phyloP scores from a whole-genome alignment of 2,329 filamentous ascomycete species.

The Paramyrothecium sp. region DNA sequence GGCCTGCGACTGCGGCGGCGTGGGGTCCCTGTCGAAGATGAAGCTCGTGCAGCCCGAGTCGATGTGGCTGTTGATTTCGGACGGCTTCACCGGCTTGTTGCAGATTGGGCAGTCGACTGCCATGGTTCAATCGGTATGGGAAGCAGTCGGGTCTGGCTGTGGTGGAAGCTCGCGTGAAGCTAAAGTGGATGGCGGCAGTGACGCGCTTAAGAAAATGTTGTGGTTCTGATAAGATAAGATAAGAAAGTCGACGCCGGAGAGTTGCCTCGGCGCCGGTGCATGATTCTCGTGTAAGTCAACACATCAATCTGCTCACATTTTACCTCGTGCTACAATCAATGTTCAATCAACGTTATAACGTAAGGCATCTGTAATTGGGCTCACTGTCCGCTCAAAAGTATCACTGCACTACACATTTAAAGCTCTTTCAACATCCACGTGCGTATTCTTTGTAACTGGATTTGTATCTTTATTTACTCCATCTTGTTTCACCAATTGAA shows the following conservation, averaged over 20 bases:
- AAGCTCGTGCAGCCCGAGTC: slow-evolving; percentile 77
- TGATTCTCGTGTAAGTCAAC: neutral
- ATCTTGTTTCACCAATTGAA: too few species aligned
- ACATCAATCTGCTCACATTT: too few species aligned
- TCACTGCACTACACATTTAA: too few species aligned
- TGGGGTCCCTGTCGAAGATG: slow-evolving; percentile 52
- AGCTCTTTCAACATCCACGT: too few species aligned
- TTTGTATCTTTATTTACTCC: too few species aligned
- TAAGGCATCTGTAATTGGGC: too few species aligned
- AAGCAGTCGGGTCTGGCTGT: neutral
- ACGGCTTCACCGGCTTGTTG: slow-evolving; percentile 66
- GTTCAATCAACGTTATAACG: too few species aligned
- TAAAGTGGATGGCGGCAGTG: neutral
- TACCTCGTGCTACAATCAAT: too few species aligned
- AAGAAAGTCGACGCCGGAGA: too few species aligned
- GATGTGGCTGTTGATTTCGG: slow-evolving; percentile 85
- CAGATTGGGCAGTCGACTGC: slow-evolving; percentile 80
- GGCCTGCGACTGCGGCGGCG: slow-evolving; percentile 26
- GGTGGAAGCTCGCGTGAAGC: neutral
- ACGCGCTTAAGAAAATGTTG: neutral
- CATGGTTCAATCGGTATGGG: slow-evolving; percentile 18
- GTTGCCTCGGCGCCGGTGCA: neutral
- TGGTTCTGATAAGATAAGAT: neutral
- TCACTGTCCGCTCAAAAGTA: too few species aligned
- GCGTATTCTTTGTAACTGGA: too few species aligned